Evolutionary conservation across 176 grass and related monocot species (phyloP).

Genomic region (Musa schizocarpa): DNA sequence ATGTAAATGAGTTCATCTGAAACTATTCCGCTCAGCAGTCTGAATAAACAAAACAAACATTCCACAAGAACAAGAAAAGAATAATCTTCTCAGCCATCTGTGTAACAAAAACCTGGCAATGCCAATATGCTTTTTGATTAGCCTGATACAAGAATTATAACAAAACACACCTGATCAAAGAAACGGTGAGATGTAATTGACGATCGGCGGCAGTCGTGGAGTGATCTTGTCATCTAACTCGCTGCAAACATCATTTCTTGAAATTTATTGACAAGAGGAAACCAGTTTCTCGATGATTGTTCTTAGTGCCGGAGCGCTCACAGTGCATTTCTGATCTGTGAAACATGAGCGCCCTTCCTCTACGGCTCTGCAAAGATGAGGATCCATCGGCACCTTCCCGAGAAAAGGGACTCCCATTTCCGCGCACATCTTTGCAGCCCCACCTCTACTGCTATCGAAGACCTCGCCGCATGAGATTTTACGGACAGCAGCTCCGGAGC

Average conservation of each 20-base stretch:
- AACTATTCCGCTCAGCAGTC: too few species aligned
- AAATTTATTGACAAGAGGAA: constrained; percentile 3
- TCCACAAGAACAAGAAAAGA: too few species aligned
- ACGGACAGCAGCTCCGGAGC: constrained; percentile 56
- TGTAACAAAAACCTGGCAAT: too few species aligned
- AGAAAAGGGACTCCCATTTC: constrained; percentile 85
- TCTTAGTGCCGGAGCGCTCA: constrained; percentile 57
- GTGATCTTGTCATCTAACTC: too few species aligned
- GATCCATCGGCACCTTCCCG: constrained; percentile 90
- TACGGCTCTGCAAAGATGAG: constrained; percentile 67
- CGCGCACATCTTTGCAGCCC: constrained; percentile 65
- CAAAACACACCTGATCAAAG: too few species aligned
- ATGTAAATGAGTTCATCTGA: too few species aligned
- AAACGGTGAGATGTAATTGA: too few species aligned
- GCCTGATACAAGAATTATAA: too few species aligned
- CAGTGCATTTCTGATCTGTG: constrained; percentile 53
- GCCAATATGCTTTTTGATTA: too few species aligned
- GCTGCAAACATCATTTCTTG: not conserved
- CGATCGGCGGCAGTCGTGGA: too few species aligned
- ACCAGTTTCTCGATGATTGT: constrained; percentile 73
- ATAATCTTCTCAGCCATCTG: too few species aligned
- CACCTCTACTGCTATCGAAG: constrained; percentile 71
- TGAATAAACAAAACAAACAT: too few species aligned
- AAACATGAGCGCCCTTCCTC: constrained; percentile 96
- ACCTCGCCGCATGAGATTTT: constrained; percentile 54